phyloP scores from a whole-genome alignment of 805 yeast genomes.

The Starmerella bombicola region DNA sequence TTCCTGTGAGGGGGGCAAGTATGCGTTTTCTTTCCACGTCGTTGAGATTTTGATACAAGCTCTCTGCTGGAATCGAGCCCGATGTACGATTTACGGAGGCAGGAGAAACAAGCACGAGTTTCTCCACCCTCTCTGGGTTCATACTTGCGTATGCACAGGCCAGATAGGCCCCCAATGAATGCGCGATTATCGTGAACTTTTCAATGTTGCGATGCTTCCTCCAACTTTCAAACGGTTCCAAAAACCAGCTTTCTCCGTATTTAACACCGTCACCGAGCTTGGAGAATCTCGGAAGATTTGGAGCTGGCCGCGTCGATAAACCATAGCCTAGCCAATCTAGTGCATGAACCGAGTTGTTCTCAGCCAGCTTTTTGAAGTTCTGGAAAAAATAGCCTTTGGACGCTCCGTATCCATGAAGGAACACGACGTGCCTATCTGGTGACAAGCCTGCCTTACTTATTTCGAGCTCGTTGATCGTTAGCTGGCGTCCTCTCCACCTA shows the following conservation, averaged over 20 bases:
- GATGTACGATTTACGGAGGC: slow-evolving; percentile 60
- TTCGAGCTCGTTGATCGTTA: slow-evolving; percentile 58
- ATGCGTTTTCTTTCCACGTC: neutral
- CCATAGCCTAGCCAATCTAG: slow-evolving; percentile 88
- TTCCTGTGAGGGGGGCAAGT: slow-evolving; percentile 8
- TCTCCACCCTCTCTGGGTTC: slow-evolving; percentile 48
- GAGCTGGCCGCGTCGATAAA: slow-evolving; percentile 48
- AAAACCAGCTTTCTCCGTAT: slow-evolving; percentile 50
- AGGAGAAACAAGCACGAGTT: slow-evolving; percentile 73
- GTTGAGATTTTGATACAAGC: slow-evolving; percentile 11
- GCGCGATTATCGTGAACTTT: slow-evolving; percentile 57
- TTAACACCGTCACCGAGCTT: slow-evolving; percentile 32
- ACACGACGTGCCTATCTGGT: slow-evolving; percentile 43
- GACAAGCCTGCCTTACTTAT: slow-evolving; percentile 28
- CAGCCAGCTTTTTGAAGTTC: slow-evolving; percentile 43
- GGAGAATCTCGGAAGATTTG: slow-evolving; percentile 40
- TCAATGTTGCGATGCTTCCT: slow-evolving; percentile 37
- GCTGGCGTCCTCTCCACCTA: neutral
- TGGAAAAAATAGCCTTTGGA: slow-evolving; percentile 70
- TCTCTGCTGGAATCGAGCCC: slow-evolving; percentile 24
- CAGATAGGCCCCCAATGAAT: slow-evolving; percentile 86
- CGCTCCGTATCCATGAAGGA: slow-evolving; percentile 91
- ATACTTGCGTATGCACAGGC: slow-evolving; percentile 54
- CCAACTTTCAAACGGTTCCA: slow-evolving; percentile 57
- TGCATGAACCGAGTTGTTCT: slow-evolving; percentile 64